Base-by-base conservation (phyloP, 2,329 filamentous ascomycete genomes). In the Nakataea oryzae region DNA sequence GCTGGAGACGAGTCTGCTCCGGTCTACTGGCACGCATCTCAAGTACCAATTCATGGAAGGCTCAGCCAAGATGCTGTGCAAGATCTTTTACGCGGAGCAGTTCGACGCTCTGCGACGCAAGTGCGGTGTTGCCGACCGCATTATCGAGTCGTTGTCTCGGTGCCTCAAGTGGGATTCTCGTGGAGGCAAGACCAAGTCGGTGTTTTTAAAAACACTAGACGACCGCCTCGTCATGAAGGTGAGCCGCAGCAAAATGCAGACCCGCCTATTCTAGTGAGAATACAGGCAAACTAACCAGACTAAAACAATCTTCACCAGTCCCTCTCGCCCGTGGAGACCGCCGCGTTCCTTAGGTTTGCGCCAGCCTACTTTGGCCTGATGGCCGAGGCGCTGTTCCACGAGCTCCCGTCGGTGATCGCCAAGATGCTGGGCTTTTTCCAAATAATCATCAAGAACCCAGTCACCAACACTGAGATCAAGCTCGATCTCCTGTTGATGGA, bases 381-480 rank as follows among this genome's bases (percentile, higher is more conserved):
- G 88, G 91, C 92, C 14, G 91, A 97, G 72, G 93, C 92, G 8
- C 81, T 99, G 21, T 99, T 99, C 77, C 93, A 96, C 69, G 93
- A 93, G 67, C 81, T 99, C 2, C 95, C 95, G 0, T 96, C 91
- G 1, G 95, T 96, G 55, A 99, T 99, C 70, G 95, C 95, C 32
- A 99, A 99, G 78, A 99, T 99, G 95, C 85, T 99, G 61, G 95
- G 95, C 0, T 96, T 99, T 73, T 99, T 96, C 77, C 93, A 97
- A 69, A 89, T 99, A 59, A 89, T 93, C 66, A 96, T 99, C 76
- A 97, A 96, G 77, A 97, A 97, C 68, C 91, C 95, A 0, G 81
- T 85, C 24, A 97, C 93, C 0, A 93, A 92, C 59, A 90, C 90
- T 0, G 95, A 99, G 72, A 93, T 96, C 74, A 96, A 96, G 72